Percentiles rank a stretch among this genome's conserved stretches.
Evolutionary conservation across 1,139 yeast genomes (phyloP).

Genomic region (Zygotorulaspora mrakii): DNA sequence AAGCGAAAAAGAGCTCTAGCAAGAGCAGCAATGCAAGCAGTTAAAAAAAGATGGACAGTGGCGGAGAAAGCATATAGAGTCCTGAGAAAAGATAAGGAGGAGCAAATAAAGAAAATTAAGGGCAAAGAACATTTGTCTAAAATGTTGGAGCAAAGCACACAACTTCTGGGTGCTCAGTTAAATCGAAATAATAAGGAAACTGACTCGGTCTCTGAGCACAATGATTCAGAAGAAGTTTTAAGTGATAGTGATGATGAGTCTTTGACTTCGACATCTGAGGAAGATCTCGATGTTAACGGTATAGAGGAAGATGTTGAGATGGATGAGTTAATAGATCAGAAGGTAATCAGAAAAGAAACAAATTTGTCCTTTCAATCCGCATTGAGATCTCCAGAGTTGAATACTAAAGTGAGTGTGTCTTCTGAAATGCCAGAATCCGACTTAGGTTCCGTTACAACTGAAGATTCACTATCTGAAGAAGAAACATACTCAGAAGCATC

Average conservation of each 20-base stretch:
- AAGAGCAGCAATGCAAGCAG: conserved; percentile 74
- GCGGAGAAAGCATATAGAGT: conserved; percentile 77
- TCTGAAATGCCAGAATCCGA: conserved; percentile 8
- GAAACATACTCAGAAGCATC: conserved; percentile 9
- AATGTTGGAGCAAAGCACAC: conserved; percentile 88
- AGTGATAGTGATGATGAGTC: conserved; percentile 30
- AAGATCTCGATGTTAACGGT: conserved; percentile 6
- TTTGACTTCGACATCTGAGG: conserved; percentile 15
- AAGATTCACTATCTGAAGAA: conserved; percentile 16
- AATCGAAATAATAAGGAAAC: conserved; percentile 30
- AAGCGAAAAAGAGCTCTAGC: conserved; percentile 66
- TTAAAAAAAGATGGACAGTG: conserved; percentile 83
- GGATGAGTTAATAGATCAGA: not conserved
- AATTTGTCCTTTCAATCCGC: not conserved
- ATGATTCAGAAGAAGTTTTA: conserved; percentile 7
- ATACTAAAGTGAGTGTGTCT: not conserved
- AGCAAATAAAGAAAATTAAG: conserved; percentile 64
- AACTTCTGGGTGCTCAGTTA: conserved; percentile 79
- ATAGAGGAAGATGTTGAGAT: conserved; percentile 1
- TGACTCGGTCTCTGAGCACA: conserved; percentile 19
- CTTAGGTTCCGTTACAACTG: conserved; percentile 26
- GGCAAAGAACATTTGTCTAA: conserved; percentile 87
- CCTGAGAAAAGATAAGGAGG: conserved; percentile 53
- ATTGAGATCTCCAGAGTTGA: not conserved
- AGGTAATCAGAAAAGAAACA: conserved; percentile 3